phyloP scores from a whole-genome alignment of 2,329 filamentous ascomycete species.

The Coniella lustricola region DNA sequence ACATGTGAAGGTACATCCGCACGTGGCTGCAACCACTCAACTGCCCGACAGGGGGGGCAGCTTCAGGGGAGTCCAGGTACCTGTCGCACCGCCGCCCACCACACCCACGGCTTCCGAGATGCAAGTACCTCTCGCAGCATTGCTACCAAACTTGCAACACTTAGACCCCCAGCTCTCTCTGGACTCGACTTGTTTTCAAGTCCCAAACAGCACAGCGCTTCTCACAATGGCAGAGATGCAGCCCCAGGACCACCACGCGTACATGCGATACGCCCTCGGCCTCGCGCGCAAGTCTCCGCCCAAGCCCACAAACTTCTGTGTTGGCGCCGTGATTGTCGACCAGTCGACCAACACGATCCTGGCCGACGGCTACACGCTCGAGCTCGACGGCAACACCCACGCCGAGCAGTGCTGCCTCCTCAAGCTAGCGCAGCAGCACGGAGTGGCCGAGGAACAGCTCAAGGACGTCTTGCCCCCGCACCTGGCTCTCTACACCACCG shows the following conservation, averaged over 20 bases:
- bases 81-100: no score
- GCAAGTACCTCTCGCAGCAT: no score
- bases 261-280: slow-evolving; percentile 66
- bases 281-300: slow-evolving; percentile 74
- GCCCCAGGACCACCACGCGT: slow-evolving; percentile 37
- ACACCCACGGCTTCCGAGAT: no score
- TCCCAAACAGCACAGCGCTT: background rate
- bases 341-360: slow-evolving; percentile 52
- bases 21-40: no score
- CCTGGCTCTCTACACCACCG: slow-evolving; percentile 77
- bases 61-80: no score
- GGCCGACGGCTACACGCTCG: slow-evolving; percentile 82
- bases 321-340: slow-evolving; percentile 80
- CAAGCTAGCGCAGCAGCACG: slow-evolving; percentile 54
- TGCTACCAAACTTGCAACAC: background rate
- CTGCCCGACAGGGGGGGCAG: background rate
- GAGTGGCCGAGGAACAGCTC: slow-evolving; percentile 48
- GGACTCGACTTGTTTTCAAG: background rate
- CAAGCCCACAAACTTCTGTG: slow-evolving; percentile 85
- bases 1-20: no score
- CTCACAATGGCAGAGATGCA: slow-evolving; percentile 19
- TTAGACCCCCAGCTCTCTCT: background rate
- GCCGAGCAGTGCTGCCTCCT: slow-evolving; percentile 88
- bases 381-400: slow-evolving; percentile 88
- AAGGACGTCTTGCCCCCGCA: slow-evolving; percentile 42